Evolutionary conservation across 2,329 filamentous ascomycete species (phyloP).

Genomic region (Botrytis deweyae): DNA sequence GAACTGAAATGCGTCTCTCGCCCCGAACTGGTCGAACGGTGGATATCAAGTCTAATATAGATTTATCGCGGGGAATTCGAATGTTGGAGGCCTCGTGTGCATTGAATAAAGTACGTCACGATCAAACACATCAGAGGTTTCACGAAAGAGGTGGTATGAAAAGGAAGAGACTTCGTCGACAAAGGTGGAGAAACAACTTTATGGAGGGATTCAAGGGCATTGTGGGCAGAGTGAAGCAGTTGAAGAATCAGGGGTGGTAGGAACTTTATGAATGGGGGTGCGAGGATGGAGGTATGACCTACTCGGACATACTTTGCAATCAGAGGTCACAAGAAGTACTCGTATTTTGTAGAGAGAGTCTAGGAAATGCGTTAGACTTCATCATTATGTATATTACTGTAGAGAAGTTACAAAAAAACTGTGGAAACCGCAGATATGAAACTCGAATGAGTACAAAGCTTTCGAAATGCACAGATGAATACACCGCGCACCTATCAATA

Average conservation of each 20-base stretch:
- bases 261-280: not conserved
- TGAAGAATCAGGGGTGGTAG: conserved; percentile 79
- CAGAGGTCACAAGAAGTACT: not conserved
- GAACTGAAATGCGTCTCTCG: conserved; percentile 29
- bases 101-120: conserved; percentile 57
- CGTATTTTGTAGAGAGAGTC: not conserved
- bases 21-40: conserved; percentile 35
- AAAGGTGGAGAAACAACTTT: conserved; percentile 70
- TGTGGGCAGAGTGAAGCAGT: conserved; percentile 62
- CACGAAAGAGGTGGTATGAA: conserved; percentile 76
- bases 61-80: conserved; percentile 33
- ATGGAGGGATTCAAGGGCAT: conserved; percentile 65
- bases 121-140: conserved; percentile 61
- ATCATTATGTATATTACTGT: conserved; percentile 15
- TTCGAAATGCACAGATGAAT: not conserved
- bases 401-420: conserved; percentile 4
- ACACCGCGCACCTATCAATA: not conserved
- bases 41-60: conserved; percentile 27
- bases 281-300: conserved; percentile 24
- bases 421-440: not conserved
- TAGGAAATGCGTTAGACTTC: not conserved
- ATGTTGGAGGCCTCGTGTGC: conserved; percentile 45
- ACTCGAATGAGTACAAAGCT: not conserved
- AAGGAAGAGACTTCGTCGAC: conserved; percentile 69
- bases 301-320: conserved; percentile 1